A percentile compares a stretch with the other conserved stretches of the same genome.
These are phyloP conservation scores for Corniculantispora saksenae DNA, from an alignment of 2,329 filamentous ascomycete genomes.

Conservation along the genomic window DNA sequence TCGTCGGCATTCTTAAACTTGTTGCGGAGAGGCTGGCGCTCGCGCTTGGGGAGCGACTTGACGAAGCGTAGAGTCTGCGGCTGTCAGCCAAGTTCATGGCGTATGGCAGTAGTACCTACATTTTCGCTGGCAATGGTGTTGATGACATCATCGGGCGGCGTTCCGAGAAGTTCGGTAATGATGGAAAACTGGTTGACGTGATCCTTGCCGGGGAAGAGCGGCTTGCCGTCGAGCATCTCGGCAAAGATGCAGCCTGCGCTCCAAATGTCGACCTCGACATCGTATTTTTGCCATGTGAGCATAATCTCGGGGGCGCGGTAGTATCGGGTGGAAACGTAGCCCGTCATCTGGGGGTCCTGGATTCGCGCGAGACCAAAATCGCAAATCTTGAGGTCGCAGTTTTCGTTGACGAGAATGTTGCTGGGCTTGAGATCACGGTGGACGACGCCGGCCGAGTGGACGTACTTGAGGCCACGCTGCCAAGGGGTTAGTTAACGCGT, in stretches of 20 bases:
- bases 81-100: conserved; percentile 23
- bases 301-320: conserved; percentile 99
- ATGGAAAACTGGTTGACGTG: conserved; percentile 99
- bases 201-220: conserved; percentile 96
- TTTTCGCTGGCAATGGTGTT: conserved; percentile 98
- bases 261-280: conserved; percentile 99
- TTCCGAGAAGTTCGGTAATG: conserved; percentile 95
- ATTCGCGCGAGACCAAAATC: conserved; percentile 97
- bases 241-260: conserved; percentile 98
- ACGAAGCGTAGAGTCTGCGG: conserved; percentile 88
- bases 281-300: conserved; percentile 99
- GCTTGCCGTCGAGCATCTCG: conserved; percentile 98
- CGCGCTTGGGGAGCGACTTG: conserved; percentile 92
- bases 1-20: conserved; percentile 97
- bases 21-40: conserved; percentile 79
- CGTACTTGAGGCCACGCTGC: conserved; percentile 96
- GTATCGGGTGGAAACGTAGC: conserved; percentile 97
- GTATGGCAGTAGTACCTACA: conserved; percentile 51
- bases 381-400: conserved; percentile 99
- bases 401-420: conserved; percentile 99
- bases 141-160: conserved; percentile 96
- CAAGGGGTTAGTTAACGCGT: background rate
- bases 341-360: conserved; percentile 99
- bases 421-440: conserved; percentile 97
- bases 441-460: conserved; percentile 96